phyloP scores from a whole-genome alignment of 306 rosid genomes.

The Medicago arabica region DNA sequence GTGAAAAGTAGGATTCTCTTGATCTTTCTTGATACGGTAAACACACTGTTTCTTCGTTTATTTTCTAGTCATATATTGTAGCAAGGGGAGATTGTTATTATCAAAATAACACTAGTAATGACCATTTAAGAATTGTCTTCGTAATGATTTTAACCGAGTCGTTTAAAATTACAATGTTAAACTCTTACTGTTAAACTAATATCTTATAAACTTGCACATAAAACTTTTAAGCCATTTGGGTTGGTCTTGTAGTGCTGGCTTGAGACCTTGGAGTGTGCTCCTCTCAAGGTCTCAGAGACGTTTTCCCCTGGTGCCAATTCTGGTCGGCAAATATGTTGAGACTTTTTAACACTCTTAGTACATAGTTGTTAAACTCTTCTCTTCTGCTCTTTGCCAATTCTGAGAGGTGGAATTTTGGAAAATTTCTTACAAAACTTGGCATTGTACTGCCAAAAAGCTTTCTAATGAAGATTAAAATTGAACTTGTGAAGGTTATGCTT shows the following conservation, averaged over 20 bases:
- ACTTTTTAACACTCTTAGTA: background rate
- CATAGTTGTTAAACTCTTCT: background rate
- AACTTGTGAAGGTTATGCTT: constrained; percentile 54
- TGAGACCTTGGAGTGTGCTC: too few species aligned
- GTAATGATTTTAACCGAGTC: background rate
- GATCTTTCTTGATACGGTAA: constrained; percentile 66
- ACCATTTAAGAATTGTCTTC: background rate
- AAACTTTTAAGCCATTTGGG: too few species aligned
- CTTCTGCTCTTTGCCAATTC: background rate
- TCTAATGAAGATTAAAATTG: background rate
- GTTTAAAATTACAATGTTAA: background rate
- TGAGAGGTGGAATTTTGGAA: background rate
- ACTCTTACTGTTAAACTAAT: background rate
- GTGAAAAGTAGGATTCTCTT: constrained; percentile 51
- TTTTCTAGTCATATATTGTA: background rate
- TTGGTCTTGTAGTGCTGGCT: too few species aligned
- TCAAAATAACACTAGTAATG: background rate
- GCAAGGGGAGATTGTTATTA: too few species aligned
- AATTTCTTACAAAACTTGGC: background rate
- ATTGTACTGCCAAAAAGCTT: background rate
- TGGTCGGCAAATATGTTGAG: too few species aligned
- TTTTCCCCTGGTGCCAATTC: too few species aligned
- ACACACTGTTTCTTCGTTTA: background rate
- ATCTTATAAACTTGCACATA: background rate
- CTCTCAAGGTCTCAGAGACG: too few species aligned